phyloP scores from a whole-genome alignment of 768 basidiomycete genomes.

The Tylopilus sp. region DNA sequence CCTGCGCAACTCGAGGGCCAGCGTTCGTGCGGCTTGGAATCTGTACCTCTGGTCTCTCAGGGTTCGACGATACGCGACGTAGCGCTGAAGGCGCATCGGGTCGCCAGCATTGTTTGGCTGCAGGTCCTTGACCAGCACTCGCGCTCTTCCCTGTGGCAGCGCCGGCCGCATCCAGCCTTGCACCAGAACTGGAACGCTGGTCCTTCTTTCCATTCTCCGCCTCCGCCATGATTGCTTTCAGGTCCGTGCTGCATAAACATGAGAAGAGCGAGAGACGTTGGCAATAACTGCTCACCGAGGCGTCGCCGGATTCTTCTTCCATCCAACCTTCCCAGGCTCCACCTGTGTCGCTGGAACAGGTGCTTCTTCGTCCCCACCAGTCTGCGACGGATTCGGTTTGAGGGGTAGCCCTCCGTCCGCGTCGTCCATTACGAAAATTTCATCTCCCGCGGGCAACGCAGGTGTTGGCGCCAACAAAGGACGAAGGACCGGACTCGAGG shows the following conservation, averaged over 20 bases:
- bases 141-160: not conserved
- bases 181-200: not conserved
- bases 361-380: slow-evolving; percentile 1
- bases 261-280: slow-evolving; percentile 11
- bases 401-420: slow-evolving; percentile 39
- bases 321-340: slow-evolving; percentile 33
- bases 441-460: slow-evolving; percentile 42
- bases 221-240: slow-evolving; percentile 86
- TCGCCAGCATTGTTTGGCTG: slow-evolving; percentile 4
- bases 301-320: slow-evolving; percentile 44
- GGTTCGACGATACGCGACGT: slow-evolving; percentile 8
- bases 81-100: slow-evolving; percentile 3
- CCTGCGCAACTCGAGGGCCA: slow-evolving; percentile 16
- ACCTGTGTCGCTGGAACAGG: not conserved
- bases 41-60: not conserved
- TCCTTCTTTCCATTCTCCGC: slow-evolving; percentile 39
- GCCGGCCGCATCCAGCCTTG: not conserved
- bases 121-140: not conserved
- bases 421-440: slow-evolving; percentile 85
- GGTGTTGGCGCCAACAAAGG: slow-evolving; percentile 5
- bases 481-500: slow-evolving; percentile 24
- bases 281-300: slow-evolving; percentile 45
- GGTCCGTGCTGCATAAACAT: slow-evolving; percentile 58
- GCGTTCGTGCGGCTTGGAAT: not conserved
- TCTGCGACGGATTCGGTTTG: slow-evolving; percentile 15